Conservation (phyloP, 139 green algal species). For the Chlamydomonas schloesseri region DNA sequence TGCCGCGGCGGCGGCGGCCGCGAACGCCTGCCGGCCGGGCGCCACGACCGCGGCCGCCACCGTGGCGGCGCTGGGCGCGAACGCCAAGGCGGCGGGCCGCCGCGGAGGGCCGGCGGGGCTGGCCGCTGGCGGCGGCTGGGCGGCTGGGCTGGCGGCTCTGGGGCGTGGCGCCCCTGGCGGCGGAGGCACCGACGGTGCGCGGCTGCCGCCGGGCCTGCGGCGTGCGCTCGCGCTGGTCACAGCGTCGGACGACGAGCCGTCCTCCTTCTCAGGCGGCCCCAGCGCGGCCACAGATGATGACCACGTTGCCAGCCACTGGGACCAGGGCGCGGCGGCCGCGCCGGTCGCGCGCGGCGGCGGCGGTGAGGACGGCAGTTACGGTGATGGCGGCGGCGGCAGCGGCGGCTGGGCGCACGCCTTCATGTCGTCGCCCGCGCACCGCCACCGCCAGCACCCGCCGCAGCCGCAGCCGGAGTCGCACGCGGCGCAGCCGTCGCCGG, state of each 20-base stretch:
- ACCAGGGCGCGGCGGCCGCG: background rate
- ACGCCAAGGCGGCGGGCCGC: background rate
- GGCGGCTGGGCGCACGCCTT: background rate
- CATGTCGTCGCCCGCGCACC: too few relatives aligned
- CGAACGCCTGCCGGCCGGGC: background rate
- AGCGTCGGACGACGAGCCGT: too few relatives aligned
- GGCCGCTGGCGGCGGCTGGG: background rate
- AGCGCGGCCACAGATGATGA: background rate
- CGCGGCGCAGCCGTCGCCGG: too few relatives aligned
- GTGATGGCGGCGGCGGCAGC: background rate
- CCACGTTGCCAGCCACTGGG: background rate
- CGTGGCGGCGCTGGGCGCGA: background rate
- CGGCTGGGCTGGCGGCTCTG: too few relatives aligned
- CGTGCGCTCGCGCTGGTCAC: too few relatives aligned
- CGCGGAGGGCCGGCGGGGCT: background rate
- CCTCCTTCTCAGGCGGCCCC: too few relatives aligned
- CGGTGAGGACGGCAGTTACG: too few relatives aligned
- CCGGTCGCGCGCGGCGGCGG: background rate
- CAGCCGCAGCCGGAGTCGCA: too few relatives aligned
- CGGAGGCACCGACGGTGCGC: too few relatives aligned
- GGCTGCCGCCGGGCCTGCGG: too few relatives aligned
- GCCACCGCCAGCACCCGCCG: too few relatives aligned
- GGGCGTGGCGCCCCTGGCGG: too few relatives aligned
- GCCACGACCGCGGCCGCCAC: conserved; percentile 28
- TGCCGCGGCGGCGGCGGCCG: background rate